Percentiles rank a stretch among this genome's conserved stretches.
phyloP scores from a whole-genome alignment of 129 eudicot species.

The Flaveria sonorensis region DNA sequence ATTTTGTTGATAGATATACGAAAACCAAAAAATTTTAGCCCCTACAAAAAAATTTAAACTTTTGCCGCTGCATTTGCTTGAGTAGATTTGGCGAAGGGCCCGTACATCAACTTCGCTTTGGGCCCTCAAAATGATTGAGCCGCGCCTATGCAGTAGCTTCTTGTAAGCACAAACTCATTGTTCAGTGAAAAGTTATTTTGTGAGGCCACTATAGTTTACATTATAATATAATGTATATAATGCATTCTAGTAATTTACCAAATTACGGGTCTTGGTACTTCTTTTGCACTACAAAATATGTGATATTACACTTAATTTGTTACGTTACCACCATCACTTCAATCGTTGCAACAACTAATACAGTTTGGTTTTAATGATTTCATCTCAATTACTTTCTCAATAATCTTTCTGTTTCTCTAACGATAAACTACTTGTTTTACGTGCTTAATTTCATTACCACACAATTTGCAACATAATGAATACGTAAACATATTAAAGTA shows the following conservation, averaged over 20 bases:
- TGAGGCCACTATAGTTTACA: no score
- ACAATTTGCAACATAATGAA: neutral
- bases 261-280: neutral
- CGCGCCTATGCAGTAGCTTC: no score
- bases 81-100: no score
- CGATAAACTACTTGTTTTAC: neutral
- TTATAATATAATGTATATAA: neutral
- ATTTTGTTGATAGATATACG: no score
- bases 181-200: no score
- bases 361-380: conserved; percentile 23
- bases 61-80: no score
- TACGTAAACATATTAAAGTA: neutral
- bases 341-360: conserved; percentile 30
- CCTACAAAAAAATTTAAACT: no score
- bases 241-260: neutral
- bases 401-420: conserved; percentile 15
- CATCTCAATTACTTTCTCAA: conserved; percentile 23
- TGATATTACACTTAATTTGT: neutral
- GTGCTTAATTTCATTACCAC: conserved; percentile 10
- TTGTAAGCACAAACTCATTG: no score
- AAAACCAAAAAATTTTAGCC: no score
- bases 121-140: no score
- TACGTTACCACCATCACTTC: conserved; percentile 32
- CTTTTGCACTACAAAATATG: neutral
- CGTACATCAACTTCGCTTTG: no score